Evolutionary conservation across 2,329 filamentous ascomycete genomes (phyloP).

Genomic region (Gaeumannomyces sp.): DNA sequence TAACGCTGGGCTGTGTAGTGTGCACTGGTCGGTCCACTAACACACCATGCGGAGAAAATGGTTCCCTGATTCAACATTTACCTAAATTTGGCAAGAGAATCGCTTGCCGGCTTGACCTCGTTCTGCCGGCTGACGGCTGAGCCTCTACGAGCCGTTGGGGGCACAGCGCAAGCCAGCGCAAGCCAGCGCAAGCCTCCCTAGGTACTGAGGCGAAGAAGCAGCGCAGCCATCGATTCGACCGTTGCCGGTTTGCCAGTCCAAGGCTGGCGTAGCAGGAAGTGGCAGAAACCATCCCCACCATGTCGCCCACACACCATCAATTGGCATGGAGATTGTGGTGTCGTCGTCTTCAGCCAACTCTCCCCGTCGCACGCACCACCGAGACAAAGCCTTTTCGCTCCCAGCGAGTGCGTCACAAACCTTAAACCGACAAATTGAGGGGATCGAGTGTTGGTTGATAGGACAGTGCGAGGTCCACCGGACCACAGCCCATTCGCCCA

Average conservation of each 20-base stretch:
- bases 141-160: background rate
- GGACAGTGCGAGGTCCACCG: background rate
- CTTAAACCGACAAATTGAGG: background rate
- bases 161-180: background rate
- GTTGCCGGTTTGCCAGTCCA: background rate
- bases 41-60: background rate
- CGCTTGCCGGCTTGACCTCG: no score
- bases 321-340: background rate
- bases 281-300: background rate
- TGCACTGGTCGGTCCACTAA: background rate
- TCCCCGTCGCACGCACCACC: background rate
- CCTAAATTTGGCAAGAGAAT: background rate
- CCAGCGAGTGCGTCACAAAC: background rate
- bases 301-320: background rate
- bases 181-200: no score
- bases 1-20: background rate
- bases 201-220: background rate
- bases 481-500: background rate
- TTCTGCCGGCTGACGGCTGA: background rate
- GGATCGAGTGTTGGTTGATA: conserved; percentile 1
- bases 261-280: background rate
- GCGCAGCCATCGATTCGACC: conserved; percentile 1
- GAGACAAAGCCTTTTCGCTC: background rate
- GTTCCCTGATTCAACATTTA: background rate
- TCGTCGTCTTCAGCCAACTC: background rate